A percentile compares a stretch with the other conserved stretches of the same genome.
Conservation (phyloP, 768 basidiomycete species). For the Macrolepiota fuliginosa region DNA sequence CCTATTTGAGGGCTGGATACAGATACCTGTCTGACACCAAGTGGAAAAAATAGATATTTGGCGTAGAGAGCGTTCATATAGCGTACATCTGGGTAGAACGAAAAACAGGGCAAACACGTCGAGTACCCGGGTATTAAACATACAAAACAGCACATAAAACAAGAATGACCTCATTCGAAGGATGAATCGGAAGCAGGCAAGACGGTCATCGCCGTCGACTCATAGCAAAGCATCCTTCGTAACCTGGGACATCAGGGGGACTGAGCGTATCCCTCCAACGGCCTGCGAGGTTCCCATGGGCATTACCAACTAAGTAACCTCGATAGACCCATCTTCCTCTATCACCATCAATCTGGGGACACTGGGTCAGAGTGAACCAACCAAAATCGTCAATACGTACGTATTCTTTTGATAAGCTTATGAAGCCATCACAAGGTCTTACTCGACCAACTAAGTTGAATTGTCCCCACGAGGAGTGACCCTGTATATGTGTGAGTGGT, state of each 20-base stretch:
- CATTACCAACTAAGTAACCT: constrained; percentile 74
- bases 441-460: constrained; percentile 79
- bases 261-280: constrained; percentile 87
- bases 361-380: constrained; percentile 7
- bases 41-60: neutral
- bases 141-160: neutral
- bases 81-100: neutral
- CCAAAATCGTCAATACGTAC: constrained; percentile 36
- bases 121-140: neutral
- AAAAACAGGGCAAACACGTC: neutral
- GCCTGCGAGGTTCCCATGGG: constrained; percentile 71
- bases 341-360: constrained; percentile 56
- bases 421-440: constrained; percentile 77
- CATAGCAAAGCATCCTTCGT: constrained; percentile 87
- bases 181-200: neutral
- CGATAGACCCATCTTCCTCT: constrained; percentile 86
- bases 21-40: no score
- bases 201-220: constrained; percentile 48
- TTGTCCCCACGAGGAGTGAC: constrained; percentile 90
- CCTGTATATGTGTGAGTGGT: constrained; percentile 38
- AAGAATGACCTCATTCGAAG: neutral
- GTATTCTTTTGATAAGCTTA: constrained; percentile 84
- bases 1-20: no score
- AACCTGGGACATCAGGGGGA: constrained; percentile 58
- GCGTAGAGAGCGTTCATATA: neutral